Conservation (phyloP, 1,284 basidiomycete genomes). For the Neolentinus lepideus region DNA sequence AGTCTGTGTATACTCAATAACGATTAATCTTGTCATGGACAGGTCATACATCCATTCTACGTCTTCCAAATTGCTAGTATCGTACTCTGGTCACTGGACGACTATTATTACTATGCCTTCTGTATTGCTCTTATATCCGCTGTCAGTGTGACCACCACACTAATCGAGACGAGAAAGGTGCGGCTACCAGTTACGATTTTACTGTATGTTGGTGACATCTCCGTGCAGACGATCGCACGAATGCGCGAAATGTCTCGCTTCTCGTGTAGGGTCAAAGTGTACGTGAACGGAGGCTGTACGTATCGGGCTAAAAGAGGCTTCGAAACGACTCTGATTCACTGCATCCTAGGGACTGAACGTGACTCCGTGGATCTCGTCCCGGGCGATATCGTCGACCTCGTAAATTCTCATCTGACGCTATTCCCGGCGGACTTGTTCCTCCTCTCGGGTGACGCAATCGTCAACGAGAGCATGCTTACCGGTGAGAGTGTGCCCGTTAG, state of each 20-base stretch:
- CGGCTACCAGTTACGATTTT: conserved; percentile 8
- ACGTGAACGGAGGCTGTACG: conserved; percentile 73
- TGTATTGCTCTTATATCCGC: conserved; percentile 93
- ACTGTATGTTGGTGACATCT: background rate
- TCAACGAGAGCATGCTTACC: conserved; percentile 98
- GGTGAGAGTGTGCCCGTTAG: conserved; percentile 94
- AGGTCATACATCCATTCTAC: conserved; percentile 95
- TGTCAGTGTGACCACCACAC: conserved; percentile 80
- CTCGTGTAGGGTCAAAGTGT: conserved; percentile 72
- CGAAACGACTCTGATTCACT: conserved; percentile 5
- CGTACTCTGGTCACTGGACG: conserved; percentile 88
- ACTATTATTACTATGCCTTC: conserved; percentile 97
- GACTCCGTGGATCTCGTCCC: conserved; percentile 85
- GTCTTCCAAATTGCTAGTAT: conserved; percentile 98
- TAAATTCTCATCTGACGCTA: conserved; percentile 65
- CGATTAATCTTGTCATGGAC: conserved; percentile 8
- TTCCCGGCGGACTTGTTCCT: conserved; percentile 92
- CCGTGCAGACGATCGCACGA: conserved; percentile 76
- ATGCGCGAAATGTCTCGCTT: conserved; percentile 98
- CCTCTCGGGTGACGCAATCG: conserved; percentile 92
- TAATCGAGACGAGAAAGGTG: conserved; percentile 90
- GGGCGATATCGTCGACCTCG: conserved; percentile 90
- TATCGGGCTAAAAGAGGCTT: conserved; percentile 5
- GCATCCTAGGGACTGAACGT: conserved; percentile 52
- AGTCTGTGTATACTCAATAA: conserved; percentile 5